Conservation (phyloP, 2,329 filamentous ascomycete genomes). For the Colletotrichum lupini region DNA sequence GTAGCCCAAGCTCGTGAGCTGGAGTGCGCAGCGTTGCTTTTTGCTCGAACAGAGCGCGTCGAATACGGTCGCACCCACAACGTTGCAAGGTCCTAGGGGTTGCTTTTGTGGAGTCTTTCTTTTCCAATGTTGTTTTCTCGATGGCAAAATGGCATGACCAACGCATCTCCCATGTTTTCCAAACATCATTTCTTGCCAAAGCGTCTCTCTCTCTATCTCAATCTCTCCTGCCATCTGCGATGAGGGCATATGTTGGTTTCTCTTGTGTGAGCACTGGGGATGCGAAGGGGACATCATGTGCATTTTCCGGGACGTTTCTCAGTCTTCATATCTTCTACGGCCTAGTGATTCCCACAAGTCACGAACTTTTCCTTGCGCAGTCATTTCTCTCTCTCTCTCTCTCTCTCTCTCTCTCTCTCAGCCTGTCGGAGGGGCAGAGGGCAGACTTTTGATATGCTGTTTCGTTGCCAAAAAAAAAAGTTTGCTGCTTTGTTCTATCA, state of each 20-base stretch:
- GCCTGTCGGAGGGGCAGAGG: slow-evolving; percentile 26
- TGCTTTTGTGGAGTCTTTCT: slow-evolving; percentile 15
- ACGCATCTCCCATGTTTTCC: slow-evolving; percentile 29
- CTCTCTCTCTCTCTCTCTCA: neutral
- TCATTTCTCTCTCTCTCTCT: slow-evolving; percentile 34
- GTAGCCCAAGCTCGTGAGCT: slow-evolving; percentile 1
- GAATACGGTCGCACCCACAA: slow-evolving; percentile 16
- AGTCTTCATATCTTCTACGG: slow-evolving; percentile 30
- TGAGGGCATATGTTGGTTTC: slow-evolving; percentile 30
- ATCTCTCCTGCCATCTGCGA: slow-evolving; percentile 31
- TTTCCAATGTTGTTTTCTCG: slow-evolving; percentile 22
- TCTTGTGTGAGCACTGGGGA: slow-evolving; percentile 32
- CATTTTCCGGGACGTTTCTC: slow-evolving; percentile 27
- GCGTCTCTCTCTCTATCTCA: slow-evolving; percentile 26
- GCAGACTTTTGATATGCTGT: slow-evolving; percentile 32
- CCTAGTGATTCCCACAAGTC: slow-evolving; percentile 36
- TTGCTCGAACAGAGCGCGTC: slow-evolving; percentile 19
- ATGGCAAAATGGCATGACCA: slow-evolving; percentile 32
- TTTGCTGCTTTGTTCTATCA: slow-evolving; percentile 36
- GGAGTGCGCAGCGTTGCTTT: slow-evolving; percentile 8
- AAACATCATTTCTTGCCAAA: slow-evolving; percentile 32
- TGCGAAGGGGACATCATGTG: slow-evolving; percentile 28
- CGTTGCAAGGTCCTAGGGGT: slow-evolving; percentile 29
- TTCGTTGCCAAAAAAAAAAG: slow-evolving; percentile 30
- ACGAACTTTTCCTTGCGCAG: slow-evolving; percentile 29